A percentile compares a stretch with the other conserved stretches of the same genome.
phyloP scores from a whole-genome alignment of 495 filamentous ascomycete species.

The Usnea hakonensis region DNA sequence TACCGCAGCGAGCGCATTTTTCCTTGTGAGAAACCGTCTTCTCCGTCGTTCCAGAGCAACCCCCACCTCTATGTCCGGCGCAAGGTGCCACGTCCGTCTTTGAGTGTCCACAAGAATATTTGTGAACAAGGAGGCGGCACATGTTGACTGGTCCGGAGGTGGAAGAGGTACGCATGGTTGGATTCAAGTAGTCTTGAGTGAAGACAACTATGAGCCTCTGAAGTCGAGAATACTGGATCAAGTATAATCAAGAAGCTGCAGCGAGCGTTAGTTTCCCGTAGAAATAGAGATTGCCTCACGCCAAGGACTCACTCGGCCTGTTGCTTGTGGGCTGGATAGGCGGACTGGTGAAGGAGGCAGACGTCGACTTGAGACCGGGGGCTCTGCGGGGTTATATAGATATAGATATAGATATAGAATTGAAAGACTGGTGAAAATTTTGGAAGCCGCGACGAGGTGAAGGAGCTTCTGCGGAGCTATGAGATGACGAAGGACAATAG shows the following conservation, averaged over 20 bases:
- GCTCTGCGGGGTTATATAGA: neutral
- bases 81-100: slow-evolving; percentile 16
- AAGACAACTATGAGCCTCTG: neutral
- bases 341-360: neutral
- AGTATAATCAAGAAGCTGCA: neutral
- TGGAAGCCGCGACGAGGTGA: neutral
- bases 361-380: neutral
- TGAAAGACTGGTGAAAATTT: neutral
- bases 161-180: slow-evolving; percentile 1
- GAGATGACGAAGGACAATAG: neutral
- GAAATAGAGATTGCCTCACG: too few relatives aligned
- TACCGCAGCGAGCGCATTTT: slow-evolving; percentile 8
- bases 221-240: neutral
- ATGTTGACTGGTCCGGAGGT: neutral
- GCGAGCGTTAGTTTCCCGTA: neutral
- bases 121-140: slow-evolving; percentile 9
- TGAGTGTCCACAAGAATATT: slow-evolving; percentile 11
- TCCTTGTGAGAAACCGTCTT: slow-evolving; percentile 9
- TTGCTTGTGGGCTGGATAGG: neutral
- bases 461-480: neutral
- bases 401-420: neutral
- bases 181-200: neutral
- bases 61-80: slow-evolving; percentile 8
- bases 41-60: neutral
- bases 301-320: neutral